These are phyloP conservation scores for Talaromyces sp. DNA, from an alignment of 2,329 filamentous ascomycete species.

Conservation along the genomic window DNA sequence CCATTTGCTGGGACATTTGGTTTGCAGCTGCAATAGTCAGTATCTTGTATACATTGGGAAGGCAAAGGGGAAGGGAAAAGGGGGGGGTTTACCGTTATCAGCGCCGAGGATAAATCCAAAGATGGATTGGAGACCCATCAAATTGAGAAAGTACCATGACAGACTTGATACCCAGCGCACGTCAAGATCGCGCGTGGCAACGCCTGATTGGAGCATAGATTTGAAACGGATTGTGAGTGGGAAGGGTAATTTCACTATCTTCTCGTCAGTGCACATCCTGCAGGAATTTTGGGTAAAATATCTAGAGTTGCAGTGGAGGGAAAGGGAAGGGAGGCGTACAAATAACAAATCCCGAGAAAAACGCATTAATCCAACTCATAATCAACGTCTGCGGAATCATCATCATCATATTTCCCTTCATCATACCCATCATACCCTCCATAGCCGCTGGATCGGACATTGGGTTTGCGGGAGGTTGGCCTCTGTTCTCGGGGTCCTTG, in stretches of 20 bases:
- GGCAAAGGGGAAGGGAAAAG: not conserved
- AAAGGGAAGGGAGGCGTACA: conserved; percentile 54
- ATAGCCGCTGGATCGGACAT: conserved; percentile 94
- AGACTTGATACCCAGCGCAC: conserved; percentile 98
- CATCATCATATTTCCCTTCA: conserved; percentile 99
- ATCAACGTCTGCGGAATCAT: conserved; percentile 98
- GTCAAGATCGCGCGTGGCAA: conserved; percentile 92
- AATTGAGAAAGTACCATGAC: conserved; percentile 97
- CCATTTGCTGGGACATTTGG: conserved; percentile 84
- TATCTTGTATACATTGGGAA: not conserved
- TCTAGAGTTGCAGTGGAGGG: no score
- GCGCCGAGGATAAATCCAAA: conserved; percentile 96
- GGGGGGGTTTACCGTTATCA: conserved; percentile 75
- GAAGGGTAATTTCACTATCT: conserved; percentile 87
- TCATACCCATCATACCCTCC: conserved; percentile 99
- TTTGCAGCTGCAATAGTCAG: conserved; percentile 64
- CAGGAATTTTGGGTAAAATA: no score
- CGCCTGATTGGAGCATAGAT: conserved; percentile 96
- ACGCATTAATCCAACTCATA: conserved; percentile 99
- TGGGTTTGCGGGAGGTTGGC: conserved; percentile 86
- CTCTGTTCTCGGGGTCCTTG: conserved; percentile 81
- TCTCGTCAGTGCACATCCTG: no score
- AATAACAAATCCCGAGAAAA: conserved; percentile 97
- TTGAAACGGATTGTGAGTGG: conserved; percentile 98
- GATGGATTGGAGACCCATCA: conserved; percentile 93